Conservation (phyloP, 768 basidiomycete genomes). For the Lentinula guzmanii region DNA sequence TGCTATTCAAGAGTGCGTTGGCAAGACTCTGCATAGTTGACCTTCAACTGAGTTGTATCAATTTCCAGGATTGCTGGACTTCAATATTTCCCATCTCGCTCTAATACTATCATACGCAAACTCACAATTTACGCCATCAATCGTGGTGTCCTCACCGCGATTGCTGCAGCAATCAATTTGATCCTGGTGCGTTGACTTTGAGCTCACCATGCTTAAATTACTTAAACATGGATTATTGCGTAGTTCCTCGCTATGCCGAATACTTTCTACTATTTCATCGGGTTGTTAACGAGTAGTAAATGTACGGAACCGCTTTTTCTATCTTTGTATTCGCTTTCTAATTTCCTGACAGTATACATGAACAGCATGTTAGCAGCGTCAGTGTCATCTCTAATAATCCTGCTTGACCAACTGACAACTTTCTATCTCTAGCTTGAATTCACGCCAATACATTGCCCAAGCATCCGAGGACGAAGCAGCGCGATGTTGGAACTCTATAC, state of each 20-base stretch:
- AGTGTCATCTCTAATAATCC: not conserved
- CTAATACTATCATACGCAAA: slow-evolving; percentile 14
- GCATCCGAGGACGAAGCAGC: not conserved
- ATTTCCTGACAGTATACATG: slow-evolving; percentile 5
- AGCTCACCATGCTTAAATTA: not conserved
- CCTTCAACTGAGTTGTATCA: not conserved
- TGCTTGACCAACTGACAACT: too few relatives aligned
- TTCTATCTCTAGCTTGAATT: not conserved
- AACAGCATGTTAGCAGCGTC: slow-evolving; percentile 9
- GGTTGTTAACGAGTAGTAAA: slow-evolving; percentile 15
- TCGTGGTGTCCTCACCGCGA: slow-evolving; percentile 15
- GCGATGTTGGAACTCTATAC: not conserved
- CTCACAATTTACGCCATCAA: slow-evolving; percentile 17
- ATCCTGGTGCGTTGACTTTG: slow-evolving; percentile 10
- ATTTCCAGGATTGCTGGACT: not conserved
- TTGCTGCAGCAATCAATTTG: slow-evolving; percentile 13
- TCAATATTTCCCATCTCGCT: slow-evolving; percentile 7
- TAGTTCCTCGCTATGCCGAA: slow-evolving; percentile 14
- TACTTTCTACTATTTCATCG: slow-evolving; percentile 18
- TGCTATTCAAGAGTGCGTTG: slow-evolving; percentile 7
- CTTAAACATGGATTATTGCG: not conserved
- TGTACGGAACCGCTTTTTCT: slow-evolving; percentile 2
- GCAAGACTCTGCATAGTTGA: not conserved
- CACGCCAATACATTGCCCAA: not conserved
- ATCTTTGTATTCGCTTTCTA: not conserved